A percentile compares a stretch with the other conserved stretches of the same genome.
Evolutionary conservation across 2,329 filamentous ascomycete genomes (phyloP).

Genomic region (Pseudovirgaria hyperparasitica): DNA sequence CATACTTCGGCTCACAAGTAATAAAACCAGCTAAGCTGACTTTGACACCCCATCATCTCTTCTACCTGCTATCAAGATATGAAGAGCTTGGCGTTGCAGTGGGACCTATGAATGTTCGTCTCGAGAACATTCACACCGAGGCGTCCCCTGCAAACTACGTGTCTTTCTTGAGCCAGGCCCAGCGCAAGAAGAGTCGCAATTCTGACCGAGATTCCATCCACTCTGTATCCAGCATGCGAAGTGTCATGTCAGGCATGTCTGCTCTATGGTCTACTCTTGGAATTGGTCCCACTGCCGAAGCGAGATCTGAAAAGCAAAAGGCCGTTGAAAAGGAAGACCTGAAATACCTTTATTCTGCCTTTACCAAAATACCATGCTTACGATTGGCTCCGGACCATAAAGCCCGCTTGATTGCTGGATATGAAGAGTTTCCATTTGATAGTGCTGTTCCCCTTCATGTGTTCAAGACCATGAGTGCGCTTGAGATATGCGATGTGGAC

Average conservation of each 20-base stretch:
- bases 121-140: conserved; percentile 89
- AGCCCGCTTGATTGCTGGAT: conserved; percentile 78
- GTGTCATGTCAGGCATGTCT: conserved; percentile 95
- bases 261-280: conserved; percentile 83
- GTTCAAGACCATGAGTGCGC: conserved; percentile 90
- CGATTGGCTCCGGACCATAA: conserved; percentile 86
- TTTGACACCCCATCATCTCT: conserved; percentile 89
- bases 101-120: conserved; percentile 87
- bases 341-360: conserved; percentile 94
- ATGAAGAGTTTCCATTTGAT: conserved; percentile 96
- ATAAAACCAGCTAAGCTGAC: conserved; percentile 86
- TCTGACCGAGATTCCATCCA: conserved; percentile 85
- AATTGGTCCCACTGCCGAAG: conserved; percentile 64
- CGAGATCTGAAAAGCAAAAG: conserved; percentile 83
- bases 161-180: conserved; percentile 78
- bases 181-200: conserved; percentile 63
- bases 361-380: conserved; percentile 93
- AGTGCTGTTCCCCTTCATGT: conserved; percentile 91
- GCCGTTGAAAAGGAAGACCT: conserved; percentile 73
- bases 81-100: conserved; percentile 84
- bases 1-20: conserved; percentile 71
- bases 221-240: conserved; percentile 91
- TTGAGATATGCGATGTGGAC: conserved; percentile 92
- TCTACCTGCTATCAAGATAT: conserved; percentile 90
- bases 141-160: conserved; percentile 84